Base-by-base conservation (phyloP, 1,139 yeast species). In the Saccharomycopsis hybrid region DNA sequence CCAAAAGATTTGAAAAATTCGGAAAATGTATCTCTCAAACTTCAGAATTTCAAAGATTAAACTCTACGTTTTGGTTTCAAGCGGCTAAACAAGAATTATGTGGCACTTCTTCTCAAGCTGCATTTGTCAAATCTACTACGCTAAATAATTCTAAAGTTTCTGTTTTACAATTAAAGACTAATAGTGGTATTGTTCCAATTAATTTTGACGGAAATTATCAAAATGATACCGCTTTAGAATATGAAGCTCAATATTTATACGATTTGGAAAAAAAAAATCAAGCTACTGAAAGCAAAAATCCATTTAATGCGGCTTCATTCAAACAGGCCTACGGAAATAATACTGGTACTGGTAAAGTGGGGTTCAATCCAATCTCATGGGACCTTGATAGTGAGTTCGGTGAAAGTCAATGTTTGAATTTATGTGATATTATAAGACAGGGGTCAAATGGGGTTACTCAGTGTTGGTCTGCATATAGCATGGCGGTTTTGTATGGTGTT, bases 1-100 rank as follows among this genome's bases (percentile, higher is more conserved):
- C 33, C 25, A 36, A 43, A n/a, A 39, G 47, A 43, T 50, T 52
- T 18, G 9, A 38, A 11, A 50, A 38, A 33, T 50, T 52, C 33
- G 55, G 55, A 24, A 24, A 46, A 31, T 52, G 55, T 44, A 18
- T 52, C 8, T 37, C 48, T 24, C 13, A 43, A 24, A 41, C 36
- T 8, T 49, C 53, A 13, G 35, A 32, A 13, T 52, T 47, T 13
- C 47, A 47, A 37, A 9, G 44, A 8, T 39, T 52, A 5, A 50
- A 42, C 38, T 28, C 30, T 4, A 37, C 49, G 9, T 52, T 52
- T 35, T 52, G 51, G 50, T 47, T 36, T 48, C 47, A 47, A 29
- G 55, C 55, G 13, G 55, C 55, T 3, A 39, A 49, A 42, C 32
- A 52, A 44, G 48, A 37, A 29, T 39, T 52, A 2, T 52, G 55